Evolutionary conservation across 805 yeast species (phyloP), one percentile per base, ranked within the genome.

Genomic region (Phaffomyces thermotolerans): DNA sequence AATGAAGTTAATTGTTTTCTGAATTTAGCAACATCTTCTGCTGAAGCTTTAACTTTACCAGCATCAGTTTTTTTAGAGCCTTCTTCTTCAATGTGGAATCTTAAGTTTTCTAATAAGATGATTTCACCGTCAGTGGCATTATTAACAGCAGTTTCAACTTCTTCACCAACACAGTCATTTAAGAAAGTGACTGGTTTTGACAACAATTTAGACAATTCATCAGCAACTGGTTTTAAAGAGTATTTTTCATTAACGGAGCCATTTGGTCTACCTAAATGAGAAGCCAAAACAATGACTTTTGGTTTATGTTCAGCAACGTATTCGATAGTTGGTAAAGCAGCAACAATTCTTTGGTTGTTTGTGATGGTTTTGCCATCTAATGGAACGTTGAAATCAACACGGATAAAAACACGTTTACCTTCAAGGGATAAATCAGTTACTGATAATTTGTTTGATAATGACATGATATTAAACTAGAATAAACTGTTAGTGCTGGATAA

Each of bases 191-290:
- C 95, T 62, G 73, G 71, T 68, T 78, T 69, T 59, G 75, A 77
- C 66, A 93, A 78, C 53, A 93, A 78, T 56, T 79, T 73, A 64
- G 79, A 75, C 67, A 93, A 81, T 75, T 93, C 99, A 47, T 74
- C 78, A 52, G 95, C 90, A 59, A 93, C 95, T 55, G 99, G 99
- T 64, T 82, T 81, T 62, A 93, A 76, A 40, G 97, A 89, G 79
- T 78, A 91, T 73, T 93, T 93, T 41, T 75, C 83, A 61, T 71
- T 78, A 50, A 66, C 76, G 72, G 87, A 89, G 67, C 99, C 99
- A 67, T 93, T 93, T 70, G 99, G 99, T 76, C 99, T 89, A 64
- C 99, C 99, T 68, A 93, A 78, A 69, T 93, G 99, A 49, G 98
- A 90, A 54, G 97, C 98, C 59, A 93, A 79, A 57, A 93, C 75